Base-by-base conservation (phyloP, 2,329 filamentous ascomycete species). In the Ampelomyces quisqualis region DNA sequence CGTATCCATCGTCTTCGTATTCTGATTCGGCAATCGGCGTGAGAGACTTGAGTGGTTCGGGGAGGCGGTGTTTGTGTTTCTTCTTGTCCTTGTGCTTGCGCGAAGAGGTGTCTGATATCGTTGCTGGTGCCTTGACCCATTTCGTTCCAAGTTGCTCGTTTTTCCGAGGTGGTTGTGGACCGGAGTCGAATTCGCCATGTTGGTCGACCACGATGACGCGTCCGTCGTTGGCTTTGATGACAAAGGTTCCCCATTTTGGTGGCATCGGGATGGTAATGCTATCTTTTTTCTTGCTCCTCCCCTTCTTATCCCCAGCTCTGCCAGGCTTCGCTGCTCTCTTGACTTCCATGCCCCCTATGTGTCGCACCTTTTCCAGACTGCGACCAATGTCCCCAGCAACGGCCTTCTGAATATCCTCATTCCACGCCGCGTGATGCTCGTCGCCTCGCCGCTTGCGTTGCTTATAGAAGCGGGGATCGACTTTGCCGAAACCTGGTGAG, bases 121-220 rank as follows among this genome's bases (percentile, higher is more conserved):
- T 41, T 30, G 46, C 38, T 5, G 38, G 35, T 21, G 39, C 51
- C 38, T 40, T 43, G 8, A 47, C 19, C 52, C 49, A 50, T n/a
- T 40, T 27, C 15, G 6, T 34, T 30, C 23, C 34, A 15, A 5
- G 2, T 14, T 28, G 5, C 26, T 5, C 7, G n/a, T n/a, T 8
- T 5, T 28, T 14, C n/a, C n/a, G 48, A 26, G n/a, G 15, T 20
- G 27, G 17, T 10, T 40, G 21, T 14, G 26, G 18, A 7, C 58
- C 59, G 18, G 58, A 60, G 34, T 65, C 62, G 38, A 49, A 61
- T 29, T 57, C 59, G 1, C 53, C 59, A 9, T 56, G 45, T 7
- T 39, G 27, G 21, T 57, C 61, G n/a, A 65, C 49, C 10, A 65
- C 34, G 14, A 62, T 40, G 5, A 65, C 55, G 15, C 57, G 22